A percentile compares a stretch with the other conserved stretches of the same genome.
phyloP scores from a whole-genome alignment of 768 basidiomycete species.

The Trametes villosa region DNA sequence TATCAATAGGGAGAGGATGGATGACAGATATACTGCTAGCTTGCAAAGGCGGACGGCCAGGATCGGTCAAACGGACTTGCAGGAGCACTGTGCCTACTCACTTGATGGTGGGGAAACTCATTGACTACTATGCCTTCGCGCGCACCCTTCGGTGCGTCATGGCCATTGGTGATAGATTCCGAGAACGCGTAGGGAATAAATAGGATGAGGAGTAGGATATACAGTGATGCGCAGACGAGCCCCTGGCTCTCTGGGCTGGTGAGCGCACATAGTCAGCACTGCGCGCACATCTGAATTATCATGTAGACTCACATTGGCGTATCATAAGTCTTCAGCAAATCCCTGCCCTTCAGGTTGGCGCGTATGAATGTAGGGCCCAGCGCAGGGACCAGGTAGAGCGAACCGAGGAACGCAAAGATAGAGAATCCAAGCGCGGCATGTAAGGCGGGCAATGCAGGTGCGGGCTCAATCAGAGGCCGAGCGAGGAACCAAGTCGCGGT shows the following conservation, averaged over 20 bases:
- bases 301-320: constrained; percentile 67
- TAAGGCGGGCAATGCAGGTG: constrained; percentile 71
- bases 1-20: constrained; percentile 87
- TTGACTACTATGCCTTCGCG: constrained; percentile 66
- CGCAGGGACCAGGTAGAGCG: constrained; percentile 79
- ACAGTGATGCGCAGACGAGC: constrained; percentile 86
- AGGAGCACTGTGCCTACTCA: constrained; percentile 35
- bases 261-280: not conserved
- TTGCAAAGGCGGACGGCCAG: constrained; percentile 35
- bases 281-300: not conserved
- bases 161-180: constrained; percentile 57
- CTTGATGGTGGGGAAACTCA: constrained; percentile 82
- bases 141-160: constrained; percentile 43
- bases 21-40: constrained; percentile 92
- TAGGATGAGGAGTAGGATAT: constrained; percentile 83
- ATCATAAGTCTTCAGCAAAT: constrained; percentile 82
- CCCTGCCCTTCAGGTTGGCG: constrained; percentile 83
- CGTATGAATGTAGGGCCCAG: constrained; percentile 80
- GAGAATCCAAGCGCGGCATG: constrained; percentile 85
- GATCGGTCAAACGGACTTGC: not conserved
- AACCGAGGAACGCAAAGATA: constrained; percentile 77
- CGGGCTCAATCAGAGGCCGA: constrained; percentile 70
- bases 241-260: constrained; percentile 92
- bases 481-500: constrained; percentile 74
- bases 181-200: constrained; percentile 98